phyloP scores from a whole-genome alignment of 1,284 basidiomycete genomes.

The Puccinia sorghi region DNA sequence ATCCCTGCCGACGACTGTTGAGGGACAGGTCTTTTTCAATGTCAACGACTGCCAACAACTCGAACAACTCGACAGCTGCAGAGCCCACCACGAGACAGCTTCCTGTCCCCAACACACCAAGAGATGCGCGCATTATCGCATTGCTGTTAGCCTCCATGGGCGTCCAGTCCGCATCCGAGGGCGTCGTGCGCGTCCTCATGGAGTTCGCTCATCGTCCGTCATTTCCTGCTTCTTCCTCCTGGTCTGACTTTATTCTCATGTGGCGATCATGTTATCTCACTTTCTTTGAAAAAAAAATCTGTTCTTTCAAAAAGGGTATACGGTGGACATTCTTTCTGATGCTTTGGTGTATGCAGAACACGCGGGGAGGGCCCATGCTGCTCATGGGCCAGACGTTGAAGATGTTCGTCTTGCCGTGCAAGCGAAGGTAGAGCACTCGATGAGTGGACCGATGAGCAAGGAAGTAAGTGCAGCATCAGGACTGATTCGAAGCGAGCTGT shows the following conservation, averaged over 20 bases:
- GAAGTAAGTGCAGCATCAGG: conserved; percentile 76
- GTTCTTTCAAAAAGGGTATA: conserved; percentile 67
- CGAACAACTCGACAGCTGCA: background rate
- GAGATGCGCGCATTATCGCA: conserved; percentile 87
- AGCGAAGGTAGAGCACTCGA: conserved; percentile 88
- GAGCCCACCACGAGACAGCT: conserved; percentile 18
- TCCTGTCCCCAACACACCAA: conserved; percentile 62
- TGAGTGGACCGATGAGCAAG: conserved; percentile 87
- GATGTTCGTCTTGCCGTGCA: conserved; percentile 90
- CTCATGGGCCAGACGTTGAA: conserved; percentile 69
- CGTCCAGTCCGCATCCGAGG: conserved; percentile 88
- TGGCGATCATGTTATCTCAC: too few species aligned
- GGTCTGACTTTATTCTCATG: too few species aligned
- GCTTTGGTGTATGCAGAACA: conserved; percentile 92
- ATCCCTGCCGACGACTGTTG: too few species aligned
- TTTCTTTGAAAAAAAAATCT: too few species aligned
- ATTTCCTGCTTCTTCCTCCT: background rate
- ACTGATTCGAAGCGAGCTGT: too few species aligned
- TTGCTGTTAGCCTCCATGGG: conserved; percentile 91
- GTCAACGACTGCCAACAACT: background rate
- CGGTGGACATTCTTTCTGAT: conserved; percentile 83
- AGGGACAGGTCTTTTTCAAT: too few species aligned
- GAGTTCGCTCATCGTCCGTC: conserved; percentile 82
- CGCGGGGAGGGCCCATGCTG: conserved; percentile 73
- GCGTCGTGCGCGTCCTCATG: conserved; percentile 88